phyloP scores from a whole-genome alignment of 306 rosid genomes.

The Medicago ruthenica region DNA sequence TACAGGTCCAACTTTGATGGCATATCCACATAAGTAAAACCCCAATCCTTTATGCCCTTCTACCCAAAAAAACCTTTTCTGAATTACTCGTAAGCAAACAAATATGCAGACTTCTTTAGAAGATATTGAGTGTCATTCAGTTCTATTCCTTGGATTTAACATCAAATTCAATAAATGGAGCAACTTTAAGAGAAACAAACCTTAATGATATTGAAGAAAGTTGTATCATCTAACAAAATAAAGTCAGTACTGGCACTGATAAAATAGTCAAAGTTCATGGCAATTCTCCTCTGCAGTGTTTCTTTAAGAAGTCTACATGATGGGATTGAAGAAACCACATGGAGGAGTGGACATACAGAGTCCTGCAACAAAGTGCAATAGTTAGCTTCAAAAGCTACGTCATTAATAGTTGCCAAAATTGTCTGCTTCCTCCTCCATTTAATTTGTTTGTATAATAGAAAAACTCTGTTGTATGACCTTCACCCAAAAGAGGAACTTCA shows the following conservation, averaged over 20 bases:
- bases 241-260: constrained; percentile 83
- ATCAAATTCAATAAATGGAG: constrained; percentile 39
- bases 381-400: constrained; percentile 68
- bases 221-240: constrained; percentile 71
- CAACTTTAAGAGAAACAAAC: constrained; percentile 53
- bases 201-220: constrained; percentile 75
- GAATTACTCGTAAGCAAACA: constrained; percentile 23
- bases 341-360: constrained; percentile 84
- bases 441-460: constrained; percentile 83
- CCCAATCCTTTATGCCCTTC: constrained; percentile 6
- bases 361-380: constrained; percentile 93
- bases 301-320: constrained; percentile 81
- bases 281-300: constrained; percentile 75
- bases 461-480: constrained; percentile 86
- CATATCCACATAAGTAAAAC: constrained; percentile 19
- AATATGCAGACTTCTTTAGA: constrained; percentile 19
- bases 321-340: constrained; percentile 75
- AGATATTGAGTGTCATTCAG: constrained; percentile 30
- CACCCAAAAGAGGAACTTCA: constrained; percentile 88
- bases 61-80: neutral
- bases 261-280: constrained; percentile 92
- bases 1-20: constrained; percentile 15
- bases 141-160: constrained; percentile 37
- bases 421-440: constrained; percentile 89
- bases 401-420: constrained; percentile 75